Conservation (phyloP, 163 green algal species). For the Prototheca wickerhamii region DNA sequence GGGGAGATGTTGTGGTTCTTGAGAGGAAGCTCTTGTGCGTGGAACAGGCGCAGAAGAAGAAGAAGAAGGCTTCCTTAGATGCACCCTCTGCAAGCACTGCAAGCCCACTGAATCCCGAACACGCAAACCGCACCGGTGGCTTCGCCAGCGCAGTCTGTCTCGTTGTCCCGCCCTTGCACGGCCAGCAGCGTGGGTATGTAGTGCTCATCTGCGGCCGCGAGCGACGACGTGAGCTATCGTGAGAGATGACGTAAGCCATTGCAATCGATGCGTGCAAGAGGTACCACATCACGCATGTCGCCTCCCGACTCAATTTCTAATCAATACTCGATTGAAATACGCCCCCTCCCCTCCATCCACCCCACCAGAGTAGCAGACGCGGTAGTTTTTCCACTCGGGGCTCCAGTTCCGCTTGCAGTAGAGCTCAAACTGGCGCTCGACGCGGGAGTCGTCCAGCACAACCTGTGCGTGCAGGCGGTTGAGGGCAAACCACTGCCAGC, state of each 20-base stretch:
- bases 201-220: slow-evolving; percentile 71
- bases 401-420: slow-evolving; percentile 13
- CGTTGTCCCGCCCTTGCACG: slow-evolving; percentile 34
- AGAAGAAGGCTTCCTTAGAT: no score
- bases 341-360: slow-evolving; percentile 1
- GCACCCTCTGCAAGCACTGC: no score
- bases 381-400: slow-evolving; percentile 5
- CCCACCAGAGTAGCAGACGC: slow-evolving; percentile 34
- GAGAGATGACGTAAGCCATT: no score
- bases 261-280: no score
- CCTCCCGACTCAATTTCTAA: background rate
- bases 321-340: background rate
- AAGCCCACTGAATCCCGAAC: no score
- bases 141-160: slow-evolving; percentile 36
- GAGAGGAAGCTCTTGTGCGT: background rate
- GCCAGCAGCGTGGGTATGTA: slow-evolving; percentile 67
- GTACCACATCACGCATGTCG: background rate
- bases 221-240: no score
- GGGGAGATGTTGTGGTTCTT: background rate
- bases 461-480: slow-evolving; percentile 47
- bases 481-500: slow-evolving; percentile 51
- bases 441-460: slow-evolving; percentile 30
- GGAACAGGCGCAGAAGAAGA: no score
- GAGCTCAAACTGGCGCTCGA: slow-evolving; percentile 35
- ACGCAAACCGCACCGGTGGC: slow-evolving; percentile 8